phyloP scores from a whole-genome alignment of 2,329 filamentous ascomycete genomes.

The Lachnellula subtilissima region DNA sequence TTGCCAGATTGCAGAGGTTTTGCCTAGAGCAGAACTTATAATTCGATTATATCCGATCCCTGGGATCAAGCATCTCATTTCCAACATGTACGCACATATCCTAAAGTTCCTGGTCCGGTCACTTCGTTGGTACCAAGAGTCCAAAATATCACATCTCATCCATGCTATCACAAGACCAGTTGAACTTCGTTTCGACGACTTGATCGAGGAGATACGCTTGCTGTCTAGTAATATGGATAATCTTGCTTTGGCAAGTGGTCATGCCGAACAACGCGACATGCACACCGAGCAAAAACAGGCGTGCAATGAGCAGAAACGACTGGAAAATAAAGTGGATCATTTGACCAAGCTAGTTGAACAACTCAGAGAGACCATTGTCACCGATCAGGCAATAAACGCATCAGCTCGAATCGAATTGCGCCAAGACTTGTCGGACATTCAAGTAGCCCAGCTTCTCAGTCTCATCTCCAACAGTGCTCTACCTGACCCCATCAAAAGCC shows the following conservation, averaged over 20 bases:
- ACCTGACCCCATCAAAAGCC: no score
- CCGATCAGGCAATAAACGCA: no score
- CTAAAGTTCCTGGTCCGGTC: conserved; percentile 27
- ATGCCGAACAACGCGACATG: neutral
- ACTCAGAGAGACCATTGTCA: no score
- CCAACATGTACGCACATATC: conserved; percentile 25
- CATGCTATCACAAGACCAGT: conserved; percentile 20
- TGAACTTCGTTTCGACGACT: conserved; percentile 20
- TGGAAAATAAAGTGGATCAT: no score
- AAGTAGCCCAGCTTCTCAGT: no score
- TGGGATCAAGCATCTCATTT: conserved; percentile 19
- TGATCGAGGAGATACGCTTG: conserved; percentile 3
- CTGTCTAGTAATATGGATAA: neutral
- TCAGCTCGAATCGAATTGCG: no score
- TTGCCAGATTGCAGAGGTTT: conserved; percentile 6
- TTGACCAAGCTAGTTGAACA: no score
- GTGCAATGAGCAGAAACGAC: no score
- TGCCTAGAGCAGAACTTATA: conserved; percentile 7
- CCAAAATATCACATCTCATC: conserved; percentile 18
- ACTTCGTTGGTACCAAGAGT: conserved; percentile 27
- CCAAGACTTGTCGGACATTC: no score
- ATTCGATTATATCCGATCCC: conserved; percentile 22
- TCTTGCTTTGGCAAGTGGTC: neutral
- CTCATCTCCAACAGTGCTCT: no score
- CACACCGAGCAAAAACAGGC: neutral